A percentile compares a stretch with the other conserved stretches of the same genome.
Evolutionary conservation across 2,329 filamentous ascomycete species (phyloP).

Genomic region (Biscogniauxia sp.): DNA sequence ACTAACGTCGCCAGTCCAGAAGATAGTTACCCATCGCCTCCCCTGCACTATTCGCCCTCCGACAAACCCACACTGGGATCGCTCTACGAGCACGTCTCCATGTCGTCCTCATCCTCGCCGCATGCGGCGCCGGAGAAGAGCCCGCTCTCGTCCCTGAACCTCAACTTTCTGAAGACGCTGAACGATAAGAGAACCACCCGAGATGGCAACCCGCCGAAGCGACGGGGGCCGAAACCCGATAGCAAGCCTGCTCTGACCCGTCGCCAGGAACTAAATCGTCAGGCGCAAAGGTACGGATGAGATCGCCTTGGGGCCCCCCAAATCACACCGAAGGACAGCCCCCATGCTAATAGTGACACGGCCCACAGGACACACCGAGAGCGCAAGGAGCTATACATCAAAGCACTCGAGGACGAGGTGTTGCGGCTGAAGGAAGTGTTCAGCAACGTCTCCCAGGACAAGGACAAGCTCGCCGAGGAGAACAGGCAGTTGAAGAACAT

Average conservation of each 20-base stretch:
- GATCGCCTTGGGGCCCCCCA: not conserved
- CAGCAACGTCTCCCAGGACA: conserved; percentile 70
- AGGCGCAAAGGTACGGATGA: conserved; percentile 77
- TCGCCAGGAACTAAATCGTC: conserved; percentile 89
- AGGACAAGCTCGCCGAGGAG: conserved; percentile 72
- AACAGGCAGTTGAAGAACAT: conserved; percentile 69
- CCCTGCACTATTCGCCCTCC: conserved; percentile 32
- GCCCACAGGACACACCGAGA: conserved; percentile 82
- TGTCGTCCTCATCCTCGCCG: conserved; percentile 50
- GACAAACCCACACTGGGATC: conserved; percentile 33
- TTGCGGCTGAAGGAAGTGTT: conserved; percentile 85
- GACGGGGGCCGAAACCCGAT: conserved; percentile 91
- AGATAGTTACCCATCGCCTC: conserved; percentile 38
- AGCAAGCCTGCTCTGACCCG: conserved; percentile 91
- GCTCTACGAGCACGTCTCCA: conserved; percentile 36
- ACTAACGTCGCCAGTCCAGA: conserved; percentile 35
- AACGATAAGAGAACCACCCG: conserved; percentile 75
- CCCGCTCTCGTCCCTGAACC: conserved; percentile 46
- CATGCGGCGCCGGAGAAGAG: conserved; percentile 30
- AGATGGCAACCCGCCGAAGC: conserved; percentile 84
- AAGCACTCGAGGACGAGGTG: conserved; percentile 87
- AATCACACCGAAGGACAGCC: not conserved
- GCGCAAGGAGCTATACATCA: conserved; percentile 94
- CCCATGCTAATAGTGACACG: conserved; percentile 10
- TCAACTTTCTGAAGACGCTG: conserved; percentile 64